Evolutionary conservation across 179 eudicot species (phyloP).

Genomic region (Beta macrorhiza): DNA sequence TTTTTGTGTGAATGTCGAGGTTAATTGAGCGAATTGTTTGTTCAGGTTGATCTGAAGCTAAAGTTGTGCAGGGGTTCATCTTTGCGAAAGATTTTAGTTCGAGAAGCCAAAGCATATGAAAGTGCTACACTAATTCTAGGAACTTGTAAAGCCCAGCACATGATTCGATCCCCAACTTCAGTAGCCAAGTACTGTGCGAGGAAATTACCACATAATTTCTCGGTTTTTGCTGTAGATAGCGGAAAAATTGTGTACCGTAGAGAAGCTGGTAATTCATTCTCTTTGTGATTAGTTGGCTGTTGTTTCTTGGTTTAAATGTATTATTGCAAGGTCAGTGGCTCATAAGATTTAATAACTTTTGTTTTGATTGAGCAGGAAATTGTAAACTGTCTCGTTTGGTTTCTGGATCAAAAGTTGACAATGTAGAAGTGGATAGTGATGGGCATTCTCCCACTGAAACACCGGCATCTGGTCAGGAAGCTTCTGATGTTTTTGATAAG

Average conservation of each 20-base stretch:
- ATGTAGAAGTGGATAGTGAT: constrained; percentile 19
- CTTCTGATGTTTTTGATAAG: constrained; percentile 26
- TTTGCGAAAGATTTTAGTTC: constrained; percentile 60
- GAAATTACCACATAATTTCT: constrained; percentile 48
- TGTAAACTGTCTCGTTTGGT: constrained; percentile 16
- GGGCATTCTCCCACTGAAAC: constrained; percentile 17
- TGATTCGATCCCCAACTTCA: constrained; percentile 56
- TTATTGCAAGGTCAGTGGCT: constrained; percentile 7
- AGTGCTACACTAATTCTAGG: constrained; percentile 50
- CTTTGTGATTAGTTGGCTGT: constrained; percentile 1
- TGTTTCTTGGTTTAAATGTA: constrained; percentile 6
- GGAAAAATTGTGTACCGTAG: constrained; percentile 59
- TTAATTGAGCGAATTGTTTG: background rate
- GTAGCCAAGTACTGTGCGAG: constrained; percentile 80
- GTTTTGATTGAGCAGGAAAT: constrained; percentile 31
- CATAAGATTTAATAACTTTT: constrained; percentile 4
- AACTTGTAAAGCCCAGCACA: constrained; percentile 41
- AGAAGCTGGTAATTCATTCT: constrained; percentile 39
- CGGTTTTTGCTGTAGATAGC: constrained; percentile 65
- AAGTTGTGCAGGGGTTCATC: constrained; percentile 87
- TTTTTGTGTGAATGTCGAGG: background rate
- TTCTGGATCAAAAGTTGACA: constrained; percentile 21
- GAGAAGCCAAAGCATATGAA: constrained; percentile 58
- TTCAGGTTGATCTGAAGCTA: constrained; percentile 88
- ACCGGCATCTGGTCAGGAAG: constrained; percentile 19